Conservation (phyloP, 805 yeast species). For the Monosporozyma servazzii region DNA sequence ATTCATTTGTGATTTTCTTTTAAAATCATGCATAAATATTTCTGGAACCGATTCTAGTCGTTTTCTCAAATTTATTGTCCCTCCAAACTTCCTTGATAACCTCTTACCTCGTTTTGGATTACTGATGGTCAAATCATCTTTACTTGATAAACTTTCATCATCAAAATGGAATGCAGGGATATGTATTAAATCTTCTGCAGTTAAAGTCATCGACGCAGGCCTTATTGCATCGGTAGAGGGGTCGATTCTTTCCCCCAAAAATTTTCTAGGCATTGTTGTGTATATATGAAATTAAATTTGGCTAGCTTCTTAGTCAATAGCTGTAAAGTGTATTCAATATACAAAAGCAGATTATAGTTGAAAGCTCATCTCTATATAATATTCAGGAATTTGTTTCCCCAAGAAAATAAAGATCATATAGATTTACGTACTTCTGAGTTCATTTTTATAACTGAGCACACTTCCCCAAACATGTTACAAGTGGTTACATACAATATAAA, state of each 20-base stretch:
- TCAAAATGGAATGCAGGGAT: slow-evolving; percentile 17
- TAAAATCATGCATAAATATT: slow-evolving; percentile 20
- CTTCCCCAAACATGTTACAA: background rate
- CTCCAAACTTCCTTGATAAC: slow-evolving; percentile 21
- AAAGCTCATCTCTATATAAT: background rate
- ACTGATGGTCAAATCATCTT: background rate
- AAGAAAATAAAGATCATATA: background rate
- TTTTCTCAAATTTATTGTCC: slow-evolving; percentile 21
- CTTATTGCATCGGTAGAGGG: slow-evolving; percentile 22
- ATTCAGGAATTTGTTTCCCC: background rate
- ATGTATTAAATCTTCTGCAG: slow-evolving; percentile 20
- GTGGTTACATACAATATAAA: background rate
- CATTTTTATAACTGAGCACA: background rate
- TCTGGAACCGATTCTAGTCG: slow-evolving; percentile 28
- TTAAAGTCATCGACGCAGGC: slow-evolving; percentile 25
- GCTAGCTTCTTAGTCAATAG: too few relatives aligned
- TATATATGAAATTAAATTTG: background rate
- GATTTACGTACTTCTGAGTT: background rate
- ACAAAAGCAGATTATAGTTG: background rate
- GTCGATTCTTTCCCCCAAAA: slow-evolving; percentile 24
- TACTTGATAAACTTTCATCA: slow-evolving; percentile 1
- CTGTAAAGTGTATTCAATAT: background rate
- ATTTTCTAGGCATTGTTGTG: slow-evolving; percentile 22
- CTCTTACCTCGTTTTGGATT: slow-evolving; percentile 5
- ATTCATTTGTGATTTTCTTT: slow-evolving; percentile 7